Evolutionary conservation across 106 monocot species (phyloP).

Genomic region (Acorus gramineus): DNA sequence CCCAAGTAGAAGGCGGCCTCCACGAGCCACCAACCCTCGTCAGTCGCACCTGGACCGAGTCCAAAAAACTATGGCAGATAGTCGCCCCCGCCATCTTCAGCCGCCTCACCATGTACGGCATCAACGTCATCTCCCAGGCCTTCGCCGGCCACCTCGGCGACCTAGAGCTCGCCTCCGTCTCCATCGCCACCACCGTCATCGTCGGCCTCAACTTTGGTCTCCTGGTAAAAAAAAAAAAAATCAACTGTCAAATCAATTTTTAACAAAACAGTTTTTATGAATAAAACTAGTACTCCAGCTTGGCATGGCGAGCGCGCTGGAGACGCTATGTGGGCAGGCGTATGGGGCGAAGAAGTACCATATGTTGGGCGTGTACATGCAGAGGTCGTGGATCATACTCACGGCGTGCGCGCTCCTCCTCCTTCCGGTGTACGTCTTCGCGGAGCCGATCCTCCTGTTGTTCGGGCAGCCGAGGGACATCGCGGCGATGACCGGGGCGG

Average conservation of each 20-base stretch:
- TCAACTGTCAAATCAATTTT: no score
- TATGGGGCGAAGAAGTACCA: conserved; percentile 50
- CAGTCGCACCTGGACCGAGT: conserved; percentile 9
- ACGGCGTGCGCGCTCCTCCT: conserved; percentile 26
- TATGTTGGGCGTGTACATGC: conserved; percentile 61
- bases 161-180: neutral
- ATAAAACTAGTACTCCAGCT: conserved; percentile 8
- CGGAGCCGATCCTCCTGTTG: conserved; percentile 28
- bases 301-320: conserved; percentile 62
- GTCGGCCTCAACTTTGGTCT: conserved; percentile 22
- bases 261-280: no score
- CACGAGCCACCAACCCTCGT: neutral
- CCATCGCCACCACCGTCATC: conserved; percentile 25
- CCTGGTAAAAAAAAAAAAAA: conserved; percentile 4
- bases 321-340: conserved; percentile 56
- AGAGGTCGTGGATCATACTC: conserved; percentile 50
- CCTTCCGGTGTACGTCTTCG: conserved; percentile 40
- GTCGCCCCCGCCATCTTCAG: conserved; percentile 21
- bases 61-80: conserved; percentile 23
- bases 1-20: no score
- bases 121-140: conserved; percentile 18
- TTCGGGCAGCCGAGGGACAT: conserved; percentile 35
- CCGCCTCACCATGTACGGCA: conserved; percentile 1
- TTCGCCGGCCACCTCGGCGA: conserved; percentile 29
- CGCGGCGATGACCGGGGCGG: conserved; percentile 22